phyloP scores from a whole-genome alignment of 148 eudicot genomes.

The Talinum fruticosum region DNA sequence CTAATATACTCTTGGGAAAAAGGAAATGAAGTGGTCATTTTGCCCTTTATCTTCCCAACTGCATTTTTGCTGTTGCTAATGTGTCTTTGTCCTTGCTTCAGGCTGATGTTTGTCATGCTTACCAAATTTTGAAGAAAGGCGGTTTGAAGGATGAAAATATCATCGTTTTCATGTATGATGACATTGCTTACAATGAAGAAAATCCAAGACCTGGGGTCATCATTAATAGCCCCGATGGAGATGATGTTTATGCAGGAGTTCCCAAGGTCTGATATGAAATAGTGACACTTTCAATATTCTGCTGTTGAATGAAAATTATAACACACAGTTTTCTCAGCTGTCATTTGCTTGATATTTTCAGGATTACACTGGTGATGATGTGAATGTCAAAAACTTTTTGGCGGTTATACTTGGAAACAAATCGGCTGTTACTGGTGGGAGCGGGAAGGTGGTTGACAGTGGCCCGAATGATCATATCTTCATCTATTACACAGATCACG shows the following conservation, averaged over 20 bases:
- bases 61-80: neutral
- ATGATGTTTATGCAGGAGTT: constrained; percentile 47
- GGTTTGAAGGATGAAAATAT: constrained; percentile 64
- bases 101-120: constrained; percentile 68
- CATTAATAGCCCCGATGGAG: constrained; percentile 41
- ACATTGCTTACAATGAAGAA: constrained; percentile 44
- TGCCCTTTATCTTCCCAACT: too few species aligned
- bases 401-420: constrained; percentile 42
- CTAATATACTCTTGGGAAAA: neutral
- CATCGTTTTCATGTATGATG: constrained; percentile 60
- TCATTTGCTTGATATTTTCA: constrained; percentile 15
- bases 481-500: constrained; percentile 43
- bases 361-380: constrained; percentile 47
- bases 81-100: constrained; percentile 13
- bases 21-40: neutral
- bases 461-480: constrained; percentile 47
- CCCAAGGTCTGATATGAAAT: constrained; percentile 33
- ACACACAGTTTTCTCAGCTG: neutral
- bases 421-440: constrained; percentile 39
- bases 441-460: constrained; percentile 49
- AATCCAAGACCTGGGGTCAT: constrained; percentile 46
- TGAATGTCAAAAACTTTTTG: constrained; percentile 40
- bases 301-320: neutral
- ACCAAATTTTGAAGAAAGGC: constrained; percentile 59
- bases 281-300: neutral